These are phyloP conservation scores for Dinochytrium kinnereticum DNA, from an alignment of 371 early-diverging fungal genomes.

Conservation along the genomic window DNA sequence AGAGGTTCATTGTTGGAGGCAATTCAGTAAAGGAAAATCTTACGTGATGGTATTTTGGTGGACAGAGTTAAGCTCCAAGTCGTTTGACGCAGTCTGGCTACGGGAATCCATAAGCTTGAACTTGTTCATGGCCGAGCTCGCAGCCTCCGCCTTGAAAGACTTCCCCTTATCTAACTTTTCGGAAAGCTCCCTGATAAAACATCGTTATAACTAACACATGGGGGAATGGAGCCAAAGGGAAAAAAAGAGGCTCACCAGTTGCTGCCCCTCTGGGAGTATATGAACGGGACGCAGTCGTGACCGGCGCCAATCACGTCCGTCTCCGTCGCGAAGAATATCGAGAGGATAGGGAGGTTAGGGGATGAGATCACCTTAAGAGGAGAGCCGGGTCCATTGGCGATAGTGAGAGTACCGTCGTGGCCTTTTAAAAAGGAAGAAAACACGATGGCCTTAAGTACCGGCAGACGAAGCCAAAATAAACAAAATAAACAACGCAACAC, in stretches of 20 bases:
- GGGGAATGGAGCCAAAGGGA: background rate
- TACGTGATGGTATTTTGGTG: slow-evolving; percentile 97
- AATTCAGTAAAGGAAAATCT: slow-evolving; percentile 33
- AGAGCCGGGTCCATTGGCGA: slow-evolving; percentile 67
- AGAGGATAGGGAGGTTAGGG: slow-evolving; percentile 76
- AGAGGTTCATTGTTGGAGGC: slow-evolving; percentile 14
- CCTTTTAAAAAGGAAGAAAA: slow-evolving; percentile 31
- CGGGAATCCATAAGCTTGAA: slow-evolving; percentile 94
- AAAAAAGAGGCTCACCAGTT: slow-evolving; percentile 62
- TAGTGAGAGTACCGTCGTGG: slow-evolving; percentile 84
- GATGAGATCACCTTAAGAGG: slow-evolving; percentile 55
- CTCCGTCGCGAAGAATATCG: slow-evolving; percentile 80
- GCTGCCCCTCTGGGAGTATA: slow-evolving; percentile 53
- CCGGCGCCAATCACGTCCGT: slow-evolving; percentile 85
- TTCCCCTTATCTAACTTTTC: slow-evolving; percentile 78
- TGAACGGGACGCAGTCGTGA: slow-evolving; percentile 89
- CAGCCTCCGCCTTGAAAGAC: slow-evolving; percentile 58
- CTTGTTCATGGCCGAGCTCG: slow-evolving; percentile 76
- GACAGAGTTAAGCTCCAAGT: slow-evolving; percentile 75
- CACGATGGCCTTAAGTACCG: background rate
- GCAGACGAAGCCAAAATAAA: background rate
- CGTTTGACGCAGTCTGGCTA: slow-evolving; percentile 63
- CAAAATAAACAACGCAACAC: slow-evolving; percentile 18
- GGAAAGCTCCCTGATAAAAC: slow-evolving; percentile 59
- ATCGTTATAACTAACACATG: too few species aligned